A percentile compares a stretch with the other conserved stretches of the same genome.
Evolutionary conservation across 345 rosid species (phyloP).

Genomic region (Acer saccharum): DNA sequence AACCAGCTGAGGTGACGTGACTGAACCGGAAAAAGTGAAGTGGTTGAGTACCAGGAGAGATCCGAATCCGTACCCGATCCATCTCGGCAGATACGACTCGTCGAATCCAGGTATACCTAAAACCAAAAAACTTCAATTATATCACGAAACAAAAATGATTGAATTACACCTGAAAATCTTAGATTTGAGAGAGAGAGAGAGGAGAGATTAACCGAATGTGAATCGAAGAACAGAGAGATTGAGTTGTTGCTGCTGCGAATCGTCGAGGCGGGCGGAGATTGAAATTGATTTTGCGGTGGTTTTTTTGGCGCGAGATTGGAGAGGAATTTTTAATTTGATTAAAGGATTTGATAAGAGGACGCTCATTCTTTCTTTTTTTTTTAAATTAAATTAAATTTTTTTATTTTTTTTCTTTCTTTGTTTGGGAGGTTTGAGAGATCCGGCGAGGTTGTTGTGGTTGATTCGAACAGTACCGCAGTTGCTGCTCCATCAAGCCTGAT

Average conservation of each 20-base stretch:
- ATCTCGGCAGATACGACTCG: slow-evolving; percentile 90
- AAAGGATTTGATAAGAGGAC: slow-evolving; percentile 16
- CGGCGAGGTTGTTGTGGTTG: background rate
- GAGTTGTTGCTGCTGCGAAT: slow-evolving; percentile 49
- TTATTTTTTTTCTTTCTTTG: background rate
- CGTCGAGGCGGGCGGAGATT: slow-evolving; percentile 38
- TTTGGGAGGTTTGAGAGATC: background rate
- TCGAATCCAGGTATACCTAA: slow-evolving; percentile 86
- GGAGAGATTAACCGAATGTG: slow-evolving; percentile 56
- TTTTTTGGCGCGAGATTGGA: slow-evolving; percentile 29
- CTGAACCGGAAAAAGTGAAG: slow-evolving; percentile 46
- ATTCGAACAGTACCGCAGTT: background rate
- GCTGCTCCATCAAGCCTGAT: background rate
- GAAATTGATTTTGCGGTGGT: slow-evolving; percentile 21
- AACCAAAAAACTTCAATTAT: background rate
- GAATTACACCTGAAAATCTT: background rate
- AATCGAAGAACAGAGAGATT: slow-evolving; percentile 92
- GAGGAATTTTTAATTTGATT: slow-evolving; percentile 29
- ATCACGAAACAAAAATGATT: background rate
- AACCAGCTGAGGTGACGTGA: slow-evolving; percentile 59
- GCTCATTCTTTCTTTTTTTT: slow-evolving; percentile 25
- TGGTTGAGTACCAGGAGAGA: slow-evolving; percentile 69
- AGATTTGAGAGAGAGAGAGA: background rate
- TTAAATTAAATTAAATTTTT: too few relatives aligned
- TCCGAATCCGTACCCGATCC: slow-evolving; percentile 93